Evolutionary conservation across 2,329 filamentous ascomycete species (phyloP), one percentile per base, ranked within the genome.

Genomic region (Colletotrichum abscissum): DNA sequence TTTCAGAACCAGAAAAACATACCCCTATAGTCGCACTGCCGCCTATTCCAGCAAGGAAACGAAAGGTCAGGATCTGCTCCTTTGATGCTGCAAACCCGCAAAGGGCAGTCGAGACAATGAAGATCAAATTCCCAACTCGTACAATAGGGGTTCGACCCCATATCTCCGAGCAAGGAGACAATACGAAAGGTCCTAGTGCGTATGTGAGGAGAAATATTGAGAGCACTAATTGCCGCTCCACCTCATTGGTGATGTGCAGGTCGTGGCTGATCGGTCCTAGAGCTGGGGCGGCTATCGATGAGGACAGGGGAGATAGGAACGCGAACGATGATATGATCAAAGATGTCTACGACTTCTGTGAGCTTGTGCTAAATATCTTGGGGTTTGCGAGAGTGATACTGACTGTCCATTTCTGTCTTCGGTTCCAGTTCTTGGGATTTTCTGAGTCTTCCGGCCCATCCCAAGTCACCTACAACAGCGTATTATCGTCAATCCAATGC

Each of bases 1-100:
- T 56, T 38, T 60, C 22, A 33, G 30, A 69, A 54, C 16, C 38
- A 42, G 38, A 22, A 52, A 63, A 67, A 79, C 82, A 78, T 75
- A 88, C 83, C 30, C 87, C 86, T 42, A 90, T 81, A 4, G 89
- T 86, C 0, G 88, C 89, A 74, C 88, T 90, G 0, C 89, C 90
- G 22, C 87, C 86, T 22, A 89, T 81, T 0, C 87, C 87, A 4
- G 86, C 82, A 1, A 89, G 74, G 55, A 89, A 85, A 0, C 87
- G 81, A 14, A 84, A 81, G 0, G 81, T 83, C 12, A 88, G 85
- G 3, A 89, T 77, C 7, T 83, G 59, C 6, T 80, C 79, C 65
- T 85, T 82, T 3, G 81, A 79, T 1, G 75, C 79, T 5, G 86
- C 79, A 64, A 85, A 84, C 3, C 85, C 82, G 69, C 86, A 87